A percentile compares a stretch with the other conserved stretches of the same genome.
Evolutionary conservation across 1,284 basidiomycete species (phyloP).

Genomic region (Ceratobasidium sp.): DNA sequence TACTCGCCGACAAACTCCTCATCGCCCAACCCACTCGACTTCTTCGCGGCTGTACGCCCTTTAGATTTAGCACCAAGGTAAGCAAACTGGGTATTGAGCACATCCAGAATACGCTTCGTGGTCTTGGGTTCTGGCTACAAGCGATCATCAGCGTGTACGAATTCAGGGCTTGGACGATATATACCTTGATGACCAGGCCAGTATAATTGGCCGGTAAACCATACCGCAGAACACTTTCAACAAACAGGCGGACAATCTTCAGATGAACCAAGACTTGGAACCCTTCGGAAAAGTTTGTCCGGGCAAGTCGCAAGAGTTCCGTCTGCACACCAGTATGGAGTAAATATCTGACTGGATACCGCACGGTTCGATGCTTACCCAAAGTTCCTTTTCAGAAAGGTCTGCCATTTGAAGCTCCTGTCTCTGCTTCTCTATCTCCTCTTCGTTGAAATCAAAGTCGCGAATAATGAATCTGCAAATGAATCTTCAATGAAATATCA

Average conservation of each 20-base stretch:
- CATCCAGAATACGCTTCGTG: conserved; percentile 78
- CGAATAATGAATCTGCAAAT: conserved; percentile 80
- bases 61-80: conserved; percentile 78
- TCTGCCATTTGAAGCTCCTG: conserved; percentile 83
- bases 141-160: not conserved
- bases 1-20: conserved; percentile 87
- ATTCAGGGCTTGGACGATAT: conserved; percentile 39
- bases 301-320: conserved; percentile 88
- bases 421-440: conserved; percentile 80
- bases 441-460: conserved; percentile 93
- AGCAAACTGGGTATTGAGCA: conserved; percentile 78
- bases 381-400: conserved; percentile 94
- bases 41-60: conserved; percentile 54
- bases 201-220: conserved; percentile 93
- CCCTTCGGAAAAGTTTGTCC: conserved; percentile 97
- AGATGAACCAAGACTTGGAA: conserved; percentile 95
- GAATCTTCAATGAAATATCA: not conserved
- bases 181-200: conserved; percentile 81
- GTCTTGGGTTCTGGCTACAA: conserved; percentile 85
- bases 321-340: conserved; percentile 61
- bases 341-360: not conserved
- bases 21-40: conserved; percentile 50
- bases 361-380: no score
- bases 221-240: conserved; percentile 95
- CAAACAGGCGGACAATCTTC: conserved; percentile 89